Evolutionary conservation across 371 early-diverging fungal species (phyloP), one percentile per base, ranked within the genome.

Genomic region (Actinomortierella wolfii): DNA sequence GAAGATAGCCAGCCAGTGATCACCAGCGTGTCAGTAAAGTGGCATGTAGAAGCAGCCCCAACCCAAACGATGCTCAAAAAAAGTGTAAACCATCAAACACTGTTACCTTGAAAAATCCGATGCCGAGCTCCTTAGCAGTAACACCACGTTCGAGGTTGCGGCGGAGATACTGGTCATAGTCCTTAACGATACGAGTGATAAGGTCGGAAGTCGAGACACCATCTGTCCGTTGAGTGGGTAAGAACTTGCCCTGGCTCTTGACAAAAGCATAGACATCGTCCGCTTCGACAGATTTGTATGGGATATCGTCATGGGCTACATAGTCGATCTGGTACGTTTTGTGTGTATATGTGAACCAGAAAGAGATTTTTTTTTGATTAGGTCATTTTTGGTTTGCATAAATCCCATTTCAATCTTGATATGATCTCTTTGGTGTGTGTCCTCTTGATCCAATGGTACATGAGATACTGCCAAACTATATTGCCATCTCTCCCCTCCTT

Each of bases 261-360:
- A 97, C 92, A 78, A 91, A 91, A 4, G 91, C 89, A 75, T 99
- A 99, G n/a, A 97, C 94, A 79, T 99, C 99, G 47, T 89, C 89
- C 17, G 82, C 76, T 46, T 92, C 94, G 6, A 76, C 87, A 23
- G 89, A 85, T 51, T 82, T 81, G 66, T 99, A 99, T 2, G 97
- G 97, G 14, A 94, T 88, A 59, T 94, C 97, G 79, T 99, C 99
- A 76, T 99, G 99, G 18, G 97, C 96, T n/a, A 99, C 97, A 78
- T 91, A 97, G 75, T 98, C 98, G 48, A 99, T 97, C 69, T 86
- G 76, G 41, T 43, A 24, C 34, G 11, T 34, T 28, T 14, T 3
- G 8, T 41, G 24, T 57, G 2, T 8, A 51, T 54, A 11, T n/a
- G 3, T 42, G 9, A 29, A 20, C 20, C 53, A 26, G 43, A 9